A percentile compares a stretch with the other conserved stretches of the same genome.
Evolutionary conservation across 306 rosid genomes (phyloP).

Genomic region (Rubus parviflorus): DNA sequence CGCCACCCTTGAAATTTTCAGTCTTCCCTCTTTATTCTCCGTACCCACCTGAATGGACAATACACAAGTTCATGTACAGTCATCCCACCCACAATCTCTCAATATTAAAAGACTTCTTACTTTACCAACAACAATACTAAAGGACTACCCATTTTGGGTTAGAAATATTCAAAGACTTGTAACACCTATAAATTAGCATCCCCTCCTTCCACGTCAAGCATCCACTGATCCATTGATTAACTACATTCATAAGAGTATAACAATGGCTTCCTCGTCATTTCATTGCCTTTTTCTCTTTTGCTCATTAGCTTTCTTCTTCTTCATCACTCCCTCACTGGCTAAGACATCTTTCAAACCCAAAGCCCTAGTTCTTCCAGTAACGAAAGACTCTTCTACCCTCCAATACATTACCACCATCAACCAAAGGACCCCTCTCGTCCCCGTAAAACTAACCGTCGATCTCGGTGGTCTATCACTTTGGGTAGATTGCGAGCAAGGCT

Average conservation of each 20-base stretch:
- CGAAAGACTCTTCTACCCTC: slow-evolving; percentile 38
- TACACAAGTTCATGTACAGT: too few species aligned
- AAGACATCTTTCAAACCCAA: slow-evolving; percentile 49
- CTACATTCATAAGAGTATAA: neutral
- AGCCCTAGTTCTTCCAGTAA: slow-evolving; percentile 52
- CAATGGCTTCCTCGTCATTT: slow-evolving; percentile 35
- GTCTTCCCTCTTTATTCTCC: too few species aligned
- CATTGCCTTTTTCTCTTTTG: slow-evolving; percentile 9
- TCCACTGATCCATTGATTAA: neutral
- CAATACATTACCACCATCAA: slow-evolving; percentile 50
- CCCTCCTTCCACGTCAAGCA: neutral
- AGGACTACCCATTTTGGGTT: neutral
- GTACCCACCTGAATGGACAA: too few species aligned
- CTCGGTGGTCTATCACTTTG: slow-evolving; percentile 59
- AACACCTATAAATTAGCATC: neutral
- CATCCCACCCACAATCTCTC: too few species aligned
- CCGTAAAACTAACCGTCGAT: slow-evolving; percentile 56
- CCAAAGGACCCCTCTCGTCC: slow-evolving; percentile 62
- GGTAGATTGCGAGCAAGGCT: slow-evolving; percentile 49
- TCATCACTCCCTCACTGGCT: slow-evolving; percentile 34
- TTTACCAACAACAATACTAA: neutral
- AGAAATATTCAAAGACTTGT: neutral
- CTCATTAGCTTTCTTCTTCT: neutral
- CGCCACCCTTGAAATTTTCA: too few species aligned
- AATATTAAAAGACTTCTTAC: neutral